Conservation (phyloP, 1,284 basidiomycete genomes). For the Heterobasidion occidentale region DNA sequence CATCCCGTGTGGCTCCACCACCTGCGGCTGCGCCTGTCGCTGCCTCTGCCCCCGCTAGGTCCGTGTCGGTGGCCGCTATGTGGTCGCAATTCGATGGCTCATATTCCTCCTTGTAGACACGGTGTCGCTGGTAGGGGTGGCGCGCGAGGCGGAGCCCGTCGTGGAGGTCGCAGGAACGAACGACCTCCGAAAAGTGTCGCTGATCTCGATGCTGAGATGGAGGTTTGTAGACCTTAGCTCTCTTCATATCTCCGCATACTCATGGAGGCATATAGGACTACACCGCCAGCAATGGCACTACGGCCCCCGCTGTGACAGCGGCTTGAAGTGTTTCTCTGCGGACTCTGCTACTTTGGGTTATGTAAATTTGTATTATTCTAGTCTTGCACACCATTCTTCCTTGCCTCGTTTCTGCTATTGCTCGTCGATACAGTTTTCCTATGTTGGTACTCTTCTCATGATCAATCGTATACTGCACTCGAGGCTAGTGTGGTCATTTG, state of each 20-base stretch:
- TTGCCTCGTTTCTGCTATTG: slow-evolving; percentile 1
- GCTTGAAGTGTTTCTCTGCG: slow-evolving; percentile 13
- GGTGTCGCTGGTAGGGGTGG: slow-evolving; percentile 37
- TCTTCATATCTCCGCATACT: not conserved
- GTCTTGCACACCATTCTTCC: not conserved
- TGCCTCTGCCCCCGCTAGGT: slow-evolving; percentile 34
- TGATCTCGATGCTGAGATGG: slow-evolving; percentile 80
- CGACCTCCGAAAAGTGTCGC: slow-evolving; percentile 61
- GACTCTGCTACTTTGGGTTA: not conserved
- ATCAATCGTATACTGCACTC: not conserved
- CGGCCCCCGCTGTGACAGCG: slow-evolving; percentile 27
- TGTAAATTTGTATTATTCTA: slow-evolving; percentile 9
- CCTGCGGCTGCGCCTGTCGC: slow-evolving; percentile 30
- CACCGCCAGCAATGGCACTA: slow-evolving; percentile 44
- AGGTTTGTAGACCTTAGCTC: slow-evolving; percentile 37
- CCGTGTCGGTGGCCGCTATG: slow-evolving; percentile 14
- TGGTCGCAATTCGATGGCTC: slow-evolving; percentile 5
- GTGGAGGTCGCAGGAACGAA: slow-evolving; percentile 52
- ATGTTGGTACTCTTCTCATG: not conserved
- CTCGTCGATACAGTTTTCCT: not conserved
- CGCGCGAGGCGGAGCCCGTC: slow-evolving; percentile 38
- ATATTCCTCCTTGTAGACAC: slow-evolving; percentile 13
- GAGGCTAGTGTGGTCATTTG: too few species aligned
- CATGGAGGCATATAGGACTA: slow-evolving; percentile 44
- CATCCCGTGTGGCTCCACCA: slow-evolving; percentile 61